phyloP scores from a whole-genome alignment of 1,139 yeast genomes.

The Magnusiomyces tetraspermus region DNA sequence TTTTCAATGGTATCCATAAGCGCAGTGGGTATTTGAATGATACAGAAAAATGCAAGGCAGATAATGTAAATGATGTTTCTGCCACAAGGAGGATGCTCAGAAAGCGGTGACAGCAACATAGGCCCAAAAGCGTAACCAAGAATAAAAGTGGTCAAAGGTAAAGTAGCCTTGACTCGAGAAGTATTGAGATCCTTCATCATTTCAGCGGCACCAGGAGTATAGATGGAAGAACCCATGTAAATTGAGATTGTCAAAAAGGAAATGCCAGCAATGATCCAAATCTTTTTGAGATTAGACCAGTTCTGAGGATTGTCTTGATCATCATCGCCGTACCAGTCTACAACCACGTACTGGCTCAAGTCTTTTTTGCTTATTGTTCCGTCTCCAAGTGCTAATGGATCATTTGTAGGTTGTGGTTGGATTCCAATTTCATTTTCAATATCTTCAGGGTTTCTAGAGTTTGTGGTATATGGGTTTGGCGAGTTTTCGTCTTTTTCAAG shows the following conservation, averaged over 20 bases:
- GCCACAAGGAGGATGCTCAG: conserved; percentile 45
- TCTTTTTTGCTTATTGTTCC: background rate
- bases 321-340: conserved; percentile 41
- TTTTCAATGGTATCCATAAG: conserved; percentile 42
- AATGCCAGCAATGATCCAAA: conserved; percentile 35
- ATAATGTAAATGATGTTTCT: conserved; percentile 44
- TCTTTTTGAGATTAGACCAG: conserved; percentile 40
- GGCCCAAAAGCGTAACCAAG: conserved; percentile 53
- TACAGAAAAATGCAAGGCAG: conserved; percentile 45
- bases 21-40: conserved; percentile 44
- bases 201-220: conserved; percentile 45
- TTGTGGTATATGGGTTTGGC: conserved; percentile 10
- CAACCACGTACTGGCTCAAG: conserved; percentile 15
- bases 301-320: conserved; percentile 54
- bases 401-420: background rate
- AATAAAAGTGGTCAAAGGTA: conserved; percentile 48
- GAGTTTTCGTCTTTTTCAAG: background rate
- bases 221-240: conserved; percentile 54
- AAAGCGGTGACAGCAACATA: conserved; percentile 44
- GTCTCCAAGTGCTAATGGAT: conserved; percentile 2
- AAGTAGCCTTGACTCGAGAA: conserved; percentile 37
- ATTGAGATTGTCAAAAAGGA: conserved; percentile 43
- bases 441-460: conserved; percentile 1
- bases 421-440: conserved; percentile 5
- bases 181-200: conserved; percentile 39